Base-by-base conservation (phyloP, 179 eudicot genomes). In the Carnegiea gigantea region DNA sequence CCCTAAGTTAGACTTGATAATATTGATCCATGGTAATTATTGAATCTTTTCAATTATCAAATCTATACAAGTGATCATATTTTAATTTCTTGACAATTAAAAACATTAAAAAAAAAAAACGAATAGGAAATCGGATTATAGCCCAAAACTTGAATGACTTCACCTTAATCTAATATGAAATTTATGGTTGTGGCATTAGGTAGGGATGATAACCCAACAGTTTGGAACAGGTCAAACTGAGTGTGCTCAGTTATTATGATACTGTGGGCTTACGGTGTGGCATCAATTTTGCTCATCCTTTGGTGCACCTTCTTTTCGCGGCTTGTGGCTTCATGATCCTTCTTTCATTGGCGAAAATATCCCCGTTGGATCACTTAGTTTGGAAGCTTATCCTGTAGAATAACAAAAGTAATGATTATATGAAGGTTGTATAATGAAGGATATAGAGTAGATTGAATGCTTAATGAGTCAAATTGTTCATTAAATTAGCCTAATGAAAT, bases 171-270 rank as follows among this genome's bases (percentile, higher is more conserved):
- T 62, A 23, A 23, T 10, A n/a, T 4, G 21, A 30, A 70, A n/a
- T n/a, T 36, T 43, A 20, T 70, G 9, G 2, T 26, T 44, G 26
- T 65, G 64, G 18, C 14, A 18, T 8, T 18, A 73, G 77, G 77
- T 88, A 90, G 92, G 91, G 17, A 89, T 90, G n/a, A 87, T 90
- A 6, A 88, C 89, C 1, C 91, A 90, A 59, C 77, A 86, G 76
- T 88, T 88, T 81, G 91, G 89, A 85, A 83, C 86, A 17, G 91
- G 92, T 12, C 88, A 88, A 57, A 87, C 75, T 30, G 92, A 90
- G 75, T 90, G 89, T 57, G 87, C 30, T 28, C 88, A 17, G 88
- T 90, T 0, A 87, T 90, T 36, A 80, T 90, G 90, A 75, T 90
- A 33, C 1, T 33, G 24, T 90, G 92, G 91, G 57, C 86, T 33